Conservation (phyloP, 2,329 filamentous ascomycete species). For the Thyridium curvatum region DNA sequence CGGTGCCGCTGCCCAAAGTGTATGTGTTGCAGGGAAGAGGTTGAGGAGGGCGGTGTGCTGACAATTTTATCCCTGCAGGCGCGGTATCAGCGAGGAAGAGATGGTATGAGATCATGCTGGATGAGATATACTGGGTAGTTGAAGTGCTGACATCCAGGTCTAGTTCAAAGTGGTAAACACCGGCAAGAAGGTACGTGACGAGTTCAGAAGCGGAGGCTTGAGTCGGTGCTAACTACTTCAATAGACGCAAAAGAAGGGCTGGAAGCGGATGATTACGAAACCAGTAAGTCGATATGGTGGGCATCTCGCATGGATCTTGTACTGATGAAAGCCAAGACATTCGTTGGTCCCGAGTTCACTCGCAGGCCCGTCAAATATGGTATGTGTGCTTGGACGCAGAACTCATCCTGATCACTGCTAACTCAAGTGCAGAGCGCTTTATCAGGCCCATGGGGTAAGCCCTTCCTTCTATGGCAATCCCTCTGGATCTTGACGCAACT, state of each 20-base stretch:
- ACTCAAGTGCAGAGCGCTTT: slow-evolving; percentile 37
- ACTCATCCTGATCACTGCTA: not conserved
- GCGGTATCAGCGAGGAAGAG: slow-evolving; percentile 90
- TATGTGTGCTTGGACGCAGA: slow-evolving; percentile 33
- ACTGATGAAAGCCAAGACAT: slow-evolving; percentile 40
- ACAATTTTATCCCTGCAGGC: slow-evolving; percentile 15
- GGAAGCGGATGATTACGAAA: slow-evolving; percentile 66
- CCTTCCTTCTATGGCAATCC: not conserved
- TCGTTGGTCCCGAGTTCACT: slow-evolving; percentile 88
- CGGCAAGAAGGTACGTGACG: slow-evolving; percentile 63
- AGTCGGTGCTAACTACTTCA: slow-evolving; percentile 18
- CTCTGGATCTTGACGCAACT: too few species aligned
- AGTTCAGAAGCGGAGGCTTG: not conserved
- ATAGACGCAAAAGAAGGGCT: slow-evolving; percentile 47
- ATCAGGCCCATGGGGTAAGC: slow-evolving; percentile 63
- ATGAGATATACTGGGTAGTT: not conserved
- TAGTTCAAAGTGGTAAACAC: slow-evolving; percentile 71
- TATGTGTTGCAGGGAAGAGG: too few species aligned
- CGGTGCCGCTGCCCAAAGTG: slow-evolving; percentile 89
- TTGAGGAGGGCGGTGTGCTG: too few species aligned
- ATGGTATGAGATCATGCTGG: slow-evolving; percentile 56
- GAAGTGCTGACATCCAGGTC: slow-evolving; percentile 5
- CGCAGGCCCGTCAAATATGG: slow-evolving; percentile 71
- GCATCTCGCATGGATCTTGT: too few species aligned
- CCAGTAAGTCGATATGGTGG: slow-evolving; percentile 26